Percentiles rank a stretch among this genome's conserved stretches.
Conservation (phyloP, 305 asterid species). For the Fraxinus nigra region DNA sequence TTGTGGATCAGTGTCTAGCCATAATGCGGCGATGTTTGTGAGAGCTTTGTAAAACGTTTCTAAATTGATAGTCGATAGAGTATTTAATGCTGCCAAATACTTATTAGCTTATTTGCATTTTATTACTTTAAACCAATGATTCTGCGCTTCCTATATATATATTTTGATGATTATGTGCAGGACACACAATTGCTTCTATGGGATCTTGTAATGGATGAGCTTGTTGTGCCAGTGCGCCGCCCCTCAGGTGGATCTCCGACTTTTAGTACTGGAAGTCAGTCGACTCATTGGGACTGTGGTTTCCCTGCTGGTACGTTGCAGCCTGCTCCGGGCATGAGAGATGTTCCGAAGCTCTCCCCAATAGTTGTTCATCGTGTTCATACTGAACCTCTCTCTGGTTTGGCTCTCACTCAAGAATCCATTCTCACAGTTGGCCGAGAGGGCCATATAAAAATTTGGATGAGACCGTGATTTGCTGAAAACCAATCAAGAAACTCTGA, state of each 20-base stretch:
- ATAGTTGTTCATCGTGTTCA: slow-evolving; percentile 84
- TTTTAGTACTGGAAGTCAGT: slow-evolving; percentile 80
- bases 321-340: slow-evolving; percentile 86
- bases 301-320: slow-evolving; percentile 74
- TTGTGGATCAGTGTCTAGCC: neutral
- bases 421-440: slow-evolving; percentile 82
- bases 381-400: slow-evolving; percentile 90
- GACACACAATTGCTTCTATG: slow-evolving; percentile 93
- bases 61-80: neutral
- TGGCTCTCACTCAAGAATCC: slow-evolving; percentile 79
- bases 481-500: slow-evolving; percentile 59
- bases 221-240: slow-evolving; percentile 93
- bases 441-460: slow-evolving; percentile 92
- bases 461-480: slow-evolving; percentile 68
- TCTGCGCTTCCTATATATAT: neutral
- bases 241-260: slow-evolving; percentile 95
- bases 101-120: neutral
- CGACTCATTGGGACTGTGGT: slow-evolving; percentile 90
- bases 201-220: slow-evolving; percentile 97
- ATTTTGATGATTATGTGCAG: slow-evolving; percentile 35
- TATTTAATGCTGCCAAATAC: neutral
- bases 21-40: neutral
- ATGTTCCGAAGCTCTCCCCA: slow-evolving; percentile 85
- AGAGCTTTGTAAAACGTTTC: neutral
- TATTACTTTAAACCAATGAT: neutral